Evolutionary conservation across 345 rosid species (phyloP).

Genomic region (Pugionium cornutum): DNA sequence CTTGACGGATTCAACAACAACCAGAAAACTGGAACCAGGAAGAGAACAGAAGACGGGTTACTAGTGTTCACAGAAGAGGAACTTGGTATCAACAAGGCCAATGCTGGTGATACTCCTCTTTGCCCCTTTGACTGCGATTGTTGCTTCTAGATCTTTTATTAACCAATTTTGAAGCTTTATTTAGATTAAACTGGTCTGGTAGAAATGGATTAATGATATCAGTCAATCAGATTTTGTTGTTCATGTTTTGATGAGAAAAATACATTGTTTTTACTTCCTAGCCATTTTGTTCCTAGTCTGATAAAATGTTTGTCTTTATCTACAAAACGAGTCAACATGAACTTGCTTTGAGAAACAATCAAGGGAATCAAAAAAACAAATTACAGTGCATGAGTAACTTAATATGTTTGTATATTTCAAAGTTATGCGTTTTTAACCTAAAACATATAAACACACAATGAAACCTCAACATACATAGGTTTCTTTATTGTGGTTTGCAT

Average conservation of each 20-base stretch:
- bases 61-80: conserved; percentile 65
- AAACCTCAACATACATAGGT: too few species aligned
- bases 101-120: conserved; percentile 62
- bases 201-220: conserved; percentile 14
- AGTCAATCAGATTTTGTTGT: neutral
- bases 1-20: conserved; percentile 14
- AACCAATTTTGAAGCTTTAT: neutral
- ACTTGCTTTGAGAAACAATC: too few species aligned
- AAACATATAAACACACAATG: too few species aligned
- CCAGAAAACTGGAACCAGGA: conserved; percentile 39
- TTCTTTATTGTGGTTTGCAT: too few species aligned
- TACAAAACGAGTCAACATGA: neutral
- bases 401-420: too few species aligned
- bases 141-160: conserved; percentile 55
- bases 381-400: too few species aligned
- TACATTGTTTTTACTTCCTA: neutral
- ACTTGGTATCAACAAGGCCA: conserved; percentile 53
- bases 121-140: conserved; percentile 92
- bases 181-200: conserved; percentile 2
- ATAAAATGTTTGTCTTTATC: neutral
- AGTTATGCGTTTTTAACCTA: too few species aligned
- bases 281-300: neutral
- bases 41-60: conserved; percentile 61
- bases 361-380: too few species aligned
- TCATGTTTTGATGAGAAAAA: conserved; percentile 10